phyloP scores from a whole-genome alignment of 441 rosid genomes.

The Hura crepitans region DNA sequence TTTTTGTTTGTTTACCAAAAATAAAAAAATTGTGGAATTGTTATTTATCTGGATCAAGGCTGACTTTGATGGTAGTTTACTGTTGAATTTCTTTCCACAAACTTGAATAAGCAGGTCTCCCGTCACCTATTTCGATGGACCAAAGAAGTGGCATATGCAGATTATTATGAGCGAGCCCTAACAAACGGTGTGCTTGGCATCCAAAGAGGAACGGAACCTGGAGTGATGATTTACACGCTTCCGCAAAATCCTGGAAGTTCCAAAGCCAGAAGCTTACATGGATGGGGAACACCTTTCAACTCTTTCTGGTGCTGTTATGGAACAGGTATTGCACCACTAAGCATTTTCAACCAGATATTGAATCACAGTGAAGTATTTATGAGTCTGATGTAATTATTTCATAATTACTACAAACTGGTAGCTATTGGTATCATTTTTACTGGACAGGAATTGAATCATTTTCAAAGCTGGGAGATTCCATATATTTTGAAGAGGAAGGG shows the following conservation, averaged over 20 bases:
- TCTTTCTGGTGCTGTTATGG: conserved; percentile 99
- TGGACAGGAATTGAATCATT: conserved; percentile 77
- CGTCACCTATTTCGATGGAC: conserved; percentile 91
- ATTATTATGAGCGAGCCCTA: conserved; percentile 88
- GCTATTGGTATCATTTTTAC: neutral
- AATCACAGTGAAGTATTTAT: neutral
- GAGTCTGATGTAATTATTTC: neutral
- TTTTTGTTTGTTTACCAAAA: too few species aligned
- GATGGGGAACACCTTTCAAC: conserved; percentile 72
- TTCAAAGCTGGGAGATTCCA: conserved; percentile 94
- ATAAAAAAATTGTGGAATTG: too few species aligned
- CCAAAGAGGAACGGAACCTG: conserved; percentile 89
- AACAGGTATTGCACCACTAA: conserved; percentile 49
- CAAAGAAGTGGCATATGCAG: conserved; percentile 77
- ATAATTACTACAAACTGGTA: neutral
- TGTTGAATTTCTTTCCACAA: neutral
- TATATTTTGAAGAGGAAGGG: conserved; percentile 82
- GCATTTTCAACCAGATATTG: neutral
- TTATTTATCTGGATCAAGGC: neutral
- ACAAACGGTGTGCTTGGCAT: conserved; percentile 85
- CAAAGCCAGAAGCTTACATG: conserved; percentile 62
- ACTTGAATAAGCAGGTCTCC: conserved; percentile 54
- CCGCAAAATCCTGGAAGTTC: conserved; percentile 72
- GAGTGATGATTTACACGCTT: conserved; percentile 94
- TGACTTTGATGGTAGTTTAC: neutral